phyloP scores from a whole-genome alignment of 768 basidiomycete genomes.

The Termitomyces sp. region DNA sequence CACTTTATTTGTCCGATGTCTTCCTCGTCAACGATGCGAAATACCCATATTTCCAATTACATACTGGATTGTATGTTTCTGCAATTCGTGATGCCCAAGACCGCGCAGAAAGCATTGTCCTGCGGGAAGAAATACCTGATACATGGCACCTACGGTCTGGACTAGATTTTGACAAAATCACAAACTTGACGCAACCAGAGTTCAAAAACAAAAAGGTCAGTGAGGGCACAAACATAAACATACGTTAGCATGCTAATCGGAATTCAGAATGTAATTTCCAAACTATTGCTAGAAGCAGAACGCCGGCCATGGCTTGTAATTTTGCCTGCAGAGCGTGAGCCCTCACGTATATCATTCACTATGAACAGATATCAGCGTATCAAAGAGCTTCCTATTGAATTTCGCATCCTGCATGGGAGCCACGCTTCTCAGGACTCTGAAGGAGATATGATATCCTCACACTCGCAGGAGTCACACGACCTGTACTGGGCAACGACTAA shows the following conservation, averaged over 20 bases:
- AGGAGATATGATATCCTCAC: background rate
- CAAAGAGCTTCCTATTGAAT: background rate
- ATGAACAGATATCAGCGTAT: background rate
- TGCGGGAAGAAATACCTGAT: background rate
- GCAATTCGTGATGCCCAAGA: background rate
- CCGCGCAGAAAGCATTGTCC: background rate
- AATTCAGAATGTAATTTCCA: background rate
- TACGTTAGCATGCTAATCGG: background rate
- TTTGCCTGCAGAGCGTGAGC: background rate
- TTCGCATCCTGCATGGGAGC: background rate
- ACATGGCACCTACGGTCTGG: background rate
- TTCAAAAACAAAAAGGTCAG: background rate
- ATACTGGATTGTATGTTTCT: conserved; percentile 4
- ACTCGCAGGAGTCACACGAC: background rate
- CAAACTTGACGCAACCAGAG: background rate
- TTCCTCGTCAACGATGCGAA: background rate
- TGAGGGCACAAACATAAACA: background rate
- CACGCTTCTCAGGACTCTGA: background rate
- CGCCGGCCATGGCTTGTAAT: background rate
- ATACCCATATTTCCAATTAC: background rate
- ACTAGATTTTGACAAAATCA: background rate
- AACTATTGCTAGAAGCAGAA: background rate
- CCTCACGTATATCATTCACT: background rate
- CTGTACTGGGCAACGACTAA: background rate
- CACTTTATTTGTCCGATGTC: conserved; percentile 4